A percentile compares a stretch with the other conserved stretches of the same genome.
Conservation (phyloP, 305 asterid species). For the Vinca major region DNA sequence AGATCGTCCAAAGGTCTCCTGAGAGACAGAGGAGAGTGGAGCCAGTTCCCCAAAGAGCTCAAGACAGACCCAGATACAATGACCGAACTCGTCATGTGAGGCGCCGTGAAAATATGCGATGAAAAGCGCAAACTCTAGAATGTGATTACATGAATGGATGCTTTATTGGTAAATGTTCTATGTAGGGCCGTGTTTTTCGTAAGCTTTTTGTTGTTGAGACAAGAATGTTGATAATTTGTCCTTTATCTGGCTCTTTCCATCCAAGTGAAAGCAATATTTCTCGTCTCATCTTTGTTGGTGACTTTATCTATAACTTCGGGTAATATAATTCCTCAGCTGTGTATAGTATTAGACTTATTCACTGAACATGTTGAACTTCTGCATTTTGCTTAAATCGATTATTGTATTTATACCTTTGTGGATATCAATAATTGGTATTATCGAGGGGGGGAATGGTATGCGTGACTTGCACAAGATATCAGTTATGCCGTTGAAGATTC, state of each 20-base stretch:
- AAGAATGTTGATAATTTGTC: background rate
- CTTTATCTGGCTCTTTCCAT: background rate
- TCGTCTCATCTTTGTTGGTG: background rate
- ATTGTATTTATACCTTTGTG: background rate
- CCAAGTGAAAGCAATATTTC: background rate
- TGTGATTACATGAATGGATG: background rate
- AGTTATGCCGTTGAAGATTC: background rate
- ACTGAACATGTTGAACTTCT: background rate
- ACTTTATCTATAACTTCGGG: background rate
- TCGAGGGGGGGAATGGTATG: too few relatives aligned
- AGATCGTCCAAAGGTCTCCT: slow-evolving; percentile 74
- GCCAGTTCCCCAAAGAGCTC: slow-evolving; percentile 79
- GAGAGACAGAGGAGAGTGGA: slow-evolving; percentile 85
- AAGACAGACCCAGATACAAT: slow-evolving; percentile 75
- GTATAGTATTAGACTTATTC: background rate
- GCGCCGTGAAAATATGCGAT: slow-evolving; percentile 60
- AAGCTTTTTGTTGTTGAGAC: background rate
- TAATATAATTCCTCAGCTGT: background rate
- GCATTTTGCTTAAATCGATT: background rate
- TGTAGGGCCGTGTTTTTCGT: background rate
- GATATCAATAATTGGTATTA: background rate
- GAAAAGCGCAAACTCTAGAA: slow-evolving; percentile 11
- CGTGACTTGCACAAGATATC: background rate
- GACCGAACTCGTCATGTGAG: slow-evolving; percentile 72
- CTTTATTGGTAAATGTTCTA: slow-evolving; percentile 5